These are phyloP conservation scores for Tolypocladium album DNA, from an alignment of 2,329 filamentous ascomycete genomes.

Conservation along the genomic window DNA sequence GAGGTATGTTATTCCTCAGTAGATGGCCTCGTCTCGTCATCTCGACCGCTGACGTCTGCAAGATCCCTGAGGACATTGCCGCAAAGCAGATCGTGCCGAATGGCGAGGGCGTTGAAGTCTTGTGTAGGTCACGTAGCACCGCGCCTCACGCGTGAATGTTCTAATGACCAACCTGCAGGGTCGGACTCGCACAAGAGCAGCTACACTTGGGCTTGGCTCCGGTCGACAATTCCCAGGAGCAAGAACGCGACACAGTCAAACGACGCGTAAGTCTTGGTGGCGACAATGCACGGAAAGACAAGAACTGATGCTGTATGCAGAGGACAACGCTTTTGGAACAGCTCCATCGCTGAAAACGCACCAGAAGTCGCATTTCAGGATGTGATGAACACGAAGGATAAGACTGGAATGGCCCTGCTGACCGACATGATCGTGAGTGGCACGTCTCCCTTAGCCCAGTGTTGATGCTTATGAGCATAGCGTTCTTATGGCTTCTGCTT, in stretches of 20 bases:
- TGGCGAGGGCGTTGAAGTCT: slow-evolving; percentile 18
- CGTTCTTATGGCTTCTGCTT: slow-evolving; percentile 66
- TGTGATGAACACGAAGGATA: slow-evolving; percentile 41
- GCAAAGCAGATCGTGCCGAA: slow-evolving; percentile 16
- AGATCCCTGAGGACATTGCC: slow-evolving; percentile 21
- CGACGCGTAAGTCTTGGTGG: slow-evolving; percentile 2
- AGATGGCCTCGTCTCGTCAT: background rate
- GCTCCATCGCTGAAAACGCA: slow-evolving; percentile 26
- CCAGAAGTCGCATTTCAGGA: slow-evolving; percentile 51
- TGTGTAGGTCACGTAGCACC: slow-evolving; percentile 15
- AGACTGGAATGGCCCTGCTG: slow-evolving; percentile 46
- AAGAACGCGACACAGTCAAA: slow-evolving; percentile 21
- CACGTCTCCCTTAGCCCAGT: background rate
- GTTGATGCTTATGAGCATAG: slow-evolving; percentile 28
- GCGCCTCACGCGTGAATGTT: too few species aligned
- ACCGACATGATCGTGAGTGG: slow-evolving; percentile 51
- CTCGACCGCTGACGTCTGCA: background rate
- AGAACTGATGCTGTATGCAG: background rate
- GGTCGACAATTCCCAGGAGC: slow-evolving; percentile 10
- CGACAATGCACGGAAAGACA: background rate
- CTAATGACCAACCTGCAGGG: slow-evolving; percentile 36
- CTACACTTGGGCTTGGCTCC: slow-evolving; percentile 49
- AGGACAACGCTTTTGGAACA: slow-evolving; percentile 12
- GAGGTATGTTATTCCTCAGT: slow-evolving; percentile 11
- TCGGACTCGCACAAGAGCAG: slow-evolving; percentile 57